Percentiles rank a stretch among this genome's conserved stretches.
phyloP scores from a whole-genome alignment of 2,329 filamentous ascomycete genomes.

The Fusarium xyrophilum region DNA sequence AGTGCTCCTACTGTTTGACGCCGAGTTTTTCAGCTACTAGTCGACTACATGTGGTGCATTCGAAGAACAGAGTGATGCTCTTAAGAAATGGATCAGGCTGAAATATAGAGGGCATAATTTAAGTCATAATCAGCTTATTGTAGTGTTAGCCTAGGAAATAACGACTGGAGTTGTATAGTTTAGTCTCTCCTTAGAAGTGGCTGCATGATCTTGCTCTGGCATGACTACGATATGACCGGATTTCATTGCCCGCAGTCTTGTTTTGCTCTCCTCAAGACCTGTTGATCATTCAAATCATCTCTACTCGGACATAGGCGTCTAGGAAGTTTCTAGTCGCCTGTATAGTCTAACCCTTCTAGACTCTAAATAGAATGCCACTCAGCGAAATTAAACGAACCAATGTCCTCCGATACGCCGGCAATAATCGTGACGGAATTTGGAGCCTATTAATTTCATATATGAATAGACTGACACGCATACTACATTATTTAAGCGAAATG shows the following conservation, averaged over 20 bases:
- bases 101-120: fast-evolving
- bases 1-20: fast-evolving
- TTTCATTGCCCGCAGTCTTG: fast-evolving
- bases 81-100: not conserved
- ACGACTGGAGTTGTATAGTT: too few relatives aligned
- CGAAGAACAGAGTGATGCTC: not conserved
- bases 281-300: fast-evolving
- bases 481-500: not conserved
- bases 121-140: fast-evolving
- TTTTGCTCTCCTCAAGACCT: fast-evolving
- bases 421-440: not conserved
- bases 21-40: not conserved
- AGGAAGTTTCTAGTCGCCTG: not conserved
- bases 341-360: not conserved
- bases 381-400: not conserved
- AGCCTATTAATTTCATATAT: not conserved
- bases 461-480: not conserved
- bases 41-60: not conserved
- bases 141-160: fast-evolving
- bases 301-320: not conserved
- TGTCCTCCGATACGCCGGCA: not conserved
- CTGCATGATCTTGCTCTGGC: not conserved
- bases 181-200: not conserved
- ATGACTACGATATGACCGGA: not conserved
- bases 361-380: not conserved